phyloP scores from a whole-genome alignment of 192 early-diverging fungal genomes.

The Backusella westeae region DNA sequence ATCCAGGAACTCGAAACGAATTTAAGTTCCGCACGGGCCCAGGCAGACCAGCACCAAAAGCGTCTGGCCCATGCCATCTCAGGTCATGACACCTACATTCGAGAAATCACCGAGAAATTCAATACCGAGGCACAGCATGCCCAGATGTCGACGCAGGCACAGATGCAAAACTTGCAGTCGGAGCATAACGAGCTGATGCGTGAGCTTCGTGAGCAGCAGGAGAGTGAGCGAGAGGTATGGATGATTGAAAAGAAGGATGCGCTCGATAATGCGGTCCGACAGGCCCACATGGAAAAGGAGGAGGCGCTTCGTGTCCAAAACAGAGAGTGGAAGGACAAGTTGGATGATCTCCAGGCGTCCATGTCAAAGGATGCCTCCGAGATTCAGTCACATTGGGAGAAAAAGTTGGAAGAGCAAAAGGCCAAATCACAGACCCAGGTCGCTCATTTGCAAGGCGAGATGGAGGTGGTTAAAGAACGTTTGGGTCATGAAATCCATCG shows the following conservation, averaged over 20 bases:
- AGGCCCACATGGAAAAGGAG: background rate
- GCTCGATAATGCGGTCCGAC: background rate
- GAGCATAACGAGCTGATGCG: constrained; percentile 10
- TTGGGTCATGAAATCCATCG: constrained; percentile 9
- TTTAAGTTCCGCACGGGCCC: background rate
- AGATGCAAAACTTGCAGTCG: constrained; percentile 3
- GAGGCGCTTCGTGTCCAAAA: background rate
- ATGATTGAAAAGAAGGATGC: constrained; percentile 6
- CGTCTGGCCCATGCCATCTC: background rate
- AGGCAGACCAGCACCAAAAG: background rate
- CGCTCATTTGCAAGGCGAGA: constrained; percentile 1
- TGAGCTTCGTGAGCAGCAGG: constrained; percentile 11
- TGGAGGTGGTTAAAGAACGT: constrained; percentile 11
- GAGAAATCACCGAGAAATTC: constrained; percentile 1
- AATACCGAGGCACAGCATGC: background rate
- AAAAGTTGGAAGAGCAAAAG: background rate
- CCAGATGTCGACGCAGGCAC: constrained; percentile 10
- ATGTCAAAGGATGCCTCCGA: constrained; percentile 13
- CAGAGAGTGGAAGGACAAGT: constrained; percentile 10
- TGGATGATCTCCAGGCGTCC: constrained; percentile 7
- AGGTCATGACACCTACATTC: background rate
- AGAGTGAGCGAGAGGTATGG: constrained; percentile 13
- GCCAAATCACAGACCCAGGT: background rate
- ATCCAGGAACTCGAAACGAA: background rate
- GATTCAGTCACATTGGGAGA: constrained; percentile 11